These are phyloP conservation scores for Termitomyces sp. DNA, from an alignment of 768 basidiomycete genomes.

Conservation along the genomic window DNA sequence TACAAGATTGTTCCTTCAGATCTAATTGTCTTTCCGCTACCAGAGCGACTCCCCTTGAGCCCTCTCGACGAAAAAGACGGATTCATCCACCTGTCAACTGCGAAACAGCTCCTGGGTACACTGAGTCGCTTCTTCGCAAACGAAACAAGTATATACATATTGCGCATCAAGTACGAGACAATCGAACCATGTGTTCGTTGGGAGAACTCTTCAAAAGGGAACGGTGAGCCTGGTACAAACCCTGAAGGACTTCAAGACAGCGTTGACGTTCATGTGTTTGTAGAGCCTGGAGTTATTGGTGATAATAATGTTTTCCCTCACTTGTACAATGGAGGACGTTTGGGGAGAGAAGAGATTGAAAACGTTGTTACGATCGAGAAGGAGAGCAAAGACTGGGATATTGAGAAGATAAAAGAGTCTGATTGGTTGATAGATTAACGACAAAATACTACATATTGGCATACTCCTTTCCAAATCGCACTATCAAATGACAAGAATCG, in stretches of 20 bases:
- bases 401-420: slow-evolving; percentile 10
- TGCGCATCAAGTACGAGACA: slow-evolving; percentile 36
- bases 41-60: slow-evolving; percentile 44
- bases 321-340: slow-evolving; percentile 39
- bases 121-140: slow-evolving; percentile 40
- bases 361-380: slow-evolving; percentile 26
- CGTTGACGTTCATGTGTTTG: not conserved
- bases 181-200: slow-evolving; percentile 40
- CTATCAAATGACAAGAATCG: slow-evolving; percentile 38
- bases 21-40: slow-evolving; percentile 29
- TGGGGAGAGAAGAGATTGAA: slow-evolving; percentile 44
- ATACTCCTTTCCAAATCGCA: slow-evolving; percentile 2
- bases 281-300: slow-evolving; percentile 37
- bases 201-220: slow-evolving; percentile 37
- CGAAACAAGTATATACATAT: slow-evolving; percentile 33
- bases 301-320: slow-evolving; percentile 50
- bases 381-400: slow-evolving; percentile 26
- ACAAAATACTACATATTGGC: not conserved
- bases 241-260: not conserved
- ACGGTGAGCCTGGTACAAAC: slow-evolving; percentile 14
- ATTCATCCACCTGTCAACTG: slow-evolving; percentile 55
- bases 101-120: slow-evolving; percentile 43
- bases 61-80: slow-evolving; percentile 39
- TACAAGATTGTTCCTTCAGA: slow-evolving; percentile 55
- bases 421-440: slow-evolving; percentile 31